These are phyloP conservation scores for Rhynchospora pubera DNA, from an alignment of 176 grass and related monocot genomes.

Conservation along the genomic window DNA sequence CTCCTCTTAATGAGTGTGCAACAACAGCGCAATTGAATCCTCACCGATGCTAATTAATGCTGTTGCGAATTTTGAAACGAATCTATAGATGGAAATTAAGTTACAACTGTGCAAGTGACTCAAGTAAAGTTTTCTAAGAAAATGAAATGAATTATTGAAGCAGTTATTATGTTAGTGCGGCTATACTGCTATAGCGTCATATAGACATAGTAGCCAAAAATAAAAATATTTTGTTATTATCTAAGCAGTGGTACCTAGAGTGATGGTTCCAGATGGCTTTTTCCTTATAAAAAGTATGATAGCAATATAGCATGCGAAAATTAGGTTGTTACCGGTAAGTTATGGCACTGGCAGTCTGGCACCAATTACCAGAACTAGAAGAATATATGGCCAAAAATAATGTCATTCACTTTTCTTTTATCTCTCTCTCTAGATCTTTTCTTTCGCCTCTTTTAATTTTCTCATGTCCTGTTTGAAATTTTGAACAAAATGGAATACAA, in stretches of 20 bases:
- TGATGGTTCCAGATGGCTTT: not conserved
- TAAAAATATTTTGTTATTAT: not conserved
- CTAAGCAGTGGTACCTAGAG: not conserved
- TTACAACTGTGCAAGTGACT: not conserved
- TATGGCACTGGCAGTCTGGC: too few species aligned
- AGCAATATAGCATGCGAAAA: not conserved
- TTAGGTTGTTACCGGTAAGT: not conserved
- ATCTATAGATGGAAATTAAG: not conserved
- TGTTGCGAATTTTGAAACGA: not conserved
- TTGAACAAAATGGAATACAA: too few species aligned
- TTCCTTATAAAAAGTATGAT: not conserved
- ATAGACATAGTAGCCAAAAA: not conserved
- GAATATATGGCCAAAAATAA: too few species aligned
- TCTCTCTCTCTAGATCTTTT: too few species aligned
- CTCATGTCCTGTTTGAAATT: too few species aligned
- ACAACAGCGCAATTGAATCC: not conserved
- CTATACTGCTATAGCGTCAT: not conserved
- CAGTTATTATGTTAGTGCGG: not conserved
- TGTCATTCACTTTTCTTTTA: too few species aligned
- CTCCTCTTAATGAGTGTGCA: not conserved
- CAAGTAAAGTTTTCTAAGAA: not conserved
- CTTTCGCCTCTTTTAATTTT: too few species aligned
- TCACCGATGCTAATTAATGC: not conserved
- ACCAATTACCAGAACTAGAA: too few species aligned
- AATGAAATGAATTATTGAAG: not conserved